Percentiles rank a stretch among this genome's conserved stretches.
phyloP scores from a whole-genome alignment of 2,329 filamentous ascomycete genomes.

The Xylaria sp. region DNA sequence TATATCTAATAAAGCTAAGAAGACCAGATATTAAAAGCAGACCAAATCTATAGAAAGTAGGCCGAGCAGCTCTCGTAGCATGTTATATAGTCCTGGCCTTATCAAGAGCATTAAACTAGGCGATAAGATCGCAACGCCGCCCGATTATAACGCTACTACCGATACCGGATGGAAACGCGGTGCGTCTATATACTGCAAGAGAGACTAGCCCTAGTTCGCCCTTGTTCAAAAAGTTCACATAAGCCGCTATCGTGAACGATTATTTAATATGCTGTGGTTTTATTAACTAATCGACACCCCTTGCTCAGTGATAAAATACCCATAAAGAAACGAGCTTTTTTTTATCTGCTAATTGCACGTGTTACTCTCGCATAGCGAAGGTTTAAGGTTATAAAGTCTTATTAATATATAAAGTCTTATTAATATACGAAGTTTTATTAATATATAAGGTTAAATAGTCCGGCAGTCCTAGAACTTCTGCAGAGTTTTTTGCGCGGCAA shows the following conservation, averaged over 20 bases:
- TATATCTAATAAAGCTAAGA: too few species aligned
- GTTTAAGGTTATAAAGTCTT: too few species aligned
- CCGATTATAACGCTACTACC: slow-evolving; percentile 59
- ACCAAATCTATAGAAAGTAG: slow-evolving; percentile 25
- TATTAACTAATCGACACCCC: slow-evolving; percentile 78
- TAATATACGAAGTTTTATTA: slow-evolving; percentile 67
- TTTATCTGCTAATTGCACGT: slow-evolving; percentile 81
- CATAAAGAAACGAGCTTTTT: slow-evolving; percentile 78
- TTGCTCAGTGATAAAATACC: slow-evolving; percentile 74
- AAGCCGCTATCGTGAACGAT: slow-evolving; percentile 50
- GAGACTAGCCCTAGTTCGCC: too few species aligned
- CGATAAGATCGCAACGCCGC: slow-evolving; percentile 61
- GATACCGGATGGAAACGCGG: slow-evolving; percentile 67
- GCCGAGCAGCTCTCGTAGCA: slow-evolving; percentile 9
- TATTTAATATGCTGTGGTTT: slow-evolving; percentile 77
- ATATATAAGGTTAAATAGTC: slow-evolving; percentile 70
- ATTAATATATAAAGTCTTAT: too few species aligned
- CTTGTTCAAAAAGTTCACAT: slow-evolving; percentile 63
- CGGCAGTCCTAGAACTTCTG: slow-evolving; percentile 56
- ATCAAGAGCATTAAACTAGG: slow-evolving; percentile 55
- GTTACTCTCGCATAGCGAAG: slow-evolving; percentile 54
- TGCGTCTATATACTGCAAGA: slow-evolving; percentile 56
- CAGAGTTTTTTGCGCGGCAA: slow-evolving; percentile 75
- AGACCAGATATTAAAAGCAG: slow-evolving; percentile 44
- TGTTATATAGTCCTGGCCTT: slow-evolving; percentile 26